Percentiles rank a stretch among this genome's conserved stretches.
These are phyloP conservation scores for Monascus purpureus DNA, from an alignment of 495 filamentous ascomycete genomes.

Conservation along the genomic window DNA sequence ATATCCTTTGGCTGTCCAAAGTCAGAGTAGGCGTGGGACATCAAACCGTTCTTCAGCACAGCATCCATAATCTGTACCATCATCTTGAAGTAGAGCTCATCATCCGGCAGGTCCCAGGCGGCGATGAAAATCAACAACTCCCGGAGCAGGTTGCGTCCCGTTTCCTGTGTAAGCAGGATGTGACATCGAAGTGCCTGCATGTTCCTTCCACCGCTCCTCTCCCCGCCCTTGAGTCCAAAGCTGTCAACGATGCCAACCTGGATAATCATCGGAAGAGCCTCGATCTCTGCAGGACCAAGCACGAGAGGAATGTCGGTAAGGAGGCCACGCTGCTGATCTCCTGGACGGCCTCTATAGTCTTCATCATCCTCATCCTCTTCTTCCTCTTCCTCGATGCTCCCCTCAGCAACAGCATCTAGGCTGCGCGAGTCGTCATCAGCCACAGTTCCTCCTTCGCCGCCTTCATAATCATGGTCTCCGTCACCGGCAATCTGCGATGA, in stretches of 20 bases:
- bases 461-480: conserved; percentile 31
- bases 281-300: conserved; percentile 82
- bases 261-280: conserved; percentile 87
- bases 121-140: conserved; percentile 93
- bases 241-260: conserved; percentile 68
- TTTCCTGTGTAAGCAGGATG: conserved; percentile 72
- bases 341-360: conserved; percentile 68
- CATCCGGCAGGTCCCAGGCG: conserved; percentile 86
- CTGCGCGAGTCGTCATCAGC: conserved; percentile 35
- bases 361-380: conserved; percentile 67
- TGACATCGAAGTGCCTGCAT: conserved; percentile 78
- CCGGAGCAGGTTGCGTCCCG: conserved; percentile 71
- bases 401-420: conserved; percentile 32
- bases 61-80: conserved; percentile 92
- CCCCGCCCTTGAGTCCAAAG: conserved; percentile 30
- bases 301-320: conserved; percentile 91
- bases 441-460: conserved; percentile 32
- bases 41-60: conserved; percentile 70
- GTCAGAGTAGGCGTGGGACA: conserved; percentile 82
- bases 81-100: conserved; percentile 85
- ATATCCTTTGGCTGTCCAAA: conserved; percentile 88
- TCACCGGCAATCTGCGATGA: conserved; percentile 29
- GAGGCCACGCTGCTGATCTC: conserved; percentile 73
- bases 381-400: conserved; percentile 40
- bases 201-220: conserved; percentile 52